Evolutionary conservation across 352 stramenopile genomes (phyloP), one percentile per base, ranked within the genome.

Genomic region (Pythium diclinum): DNA sequence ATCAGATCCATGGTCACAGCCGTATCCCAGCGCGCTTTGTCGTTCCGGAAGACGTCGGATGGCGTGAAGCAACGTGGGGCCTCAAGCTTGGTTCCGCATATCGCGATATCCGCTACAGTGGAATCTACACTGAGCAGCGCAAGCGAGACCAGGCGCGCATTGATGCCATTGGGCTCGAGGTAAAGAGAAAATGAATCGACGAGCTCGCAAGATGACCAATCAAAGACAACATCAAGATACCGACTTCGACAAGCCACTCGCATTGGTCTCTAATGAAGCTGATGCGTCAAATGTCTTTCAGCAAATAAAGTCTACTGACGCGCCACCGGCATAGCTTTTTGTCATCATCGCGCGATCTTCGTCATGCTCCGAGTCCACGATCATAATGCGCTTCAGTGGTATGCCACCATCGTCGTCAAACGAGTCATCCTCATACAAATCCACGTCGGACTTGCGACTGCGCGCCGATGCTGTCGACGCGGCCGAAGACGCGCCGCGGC

Each of bases 391-490:
- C 52, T 67, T 56, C 23, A 67, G 60, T 13, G 44, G 21, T 19
- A 32, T 3, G 14, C 46, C 34, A 10, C 17, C 23, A n/a, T 5
- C 14, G 6, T 5, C 14, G 4, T 40, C 19, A n/a, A 42, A 23
- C 19, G 30, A 40, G 25, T 28, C 25, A 28, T 28, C 25, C 19
- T 58, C 34, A 19, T 58, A 57, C 58, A 57, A 7, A 40, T 58
- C 47, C 58, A 64, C 51, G 21, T 56, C 48, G 42, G 58, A 64
- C 33, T 57, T 57, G 48, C 25, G 25, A 28, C 58, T 49, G n/a
- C 58, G 58, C 3, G 25, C 25, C 9, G 56, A 52, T 10, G 19
- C 42, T 3, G 38, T 51, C 40, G 56, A 56, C 16, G 42, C 56
- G 3, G n/a, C 23, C 16, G 56, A 44, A 7, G 28, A 19, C 38